phyloP scores from a whole-genome alignment of 2,329 filamentous ascomycete genomes.

The Aspergillus alliaceus region DNA sequence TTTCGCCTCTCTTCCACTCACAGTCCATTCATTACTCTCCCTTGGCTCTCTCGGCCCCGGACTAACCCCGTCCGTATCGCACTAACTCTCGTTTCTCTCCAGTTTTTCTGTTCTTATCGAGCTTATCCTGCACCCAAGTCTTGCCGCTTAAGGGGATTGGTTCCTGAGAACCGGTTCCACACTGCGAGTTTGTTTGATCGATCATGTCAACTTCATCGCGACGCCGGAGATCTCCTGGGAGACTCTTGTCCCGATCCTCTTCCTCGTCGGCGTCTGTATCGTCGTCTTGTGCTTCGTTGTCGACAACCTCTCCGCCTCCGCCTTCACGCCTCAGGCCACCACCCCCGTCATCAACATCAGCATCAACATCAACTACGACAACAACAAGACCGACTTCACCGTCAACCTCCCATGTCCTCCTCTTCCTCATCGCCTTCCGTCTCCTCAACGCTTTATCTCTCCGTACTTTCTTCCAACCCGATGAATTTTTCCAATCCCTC shows the following conservation, averaged over 20 bases:
- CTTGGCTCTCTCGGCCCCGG: too few species aligned
- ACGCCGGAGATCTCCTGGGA: neutral
- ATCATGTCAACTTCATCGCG: constrained; percentile 4
- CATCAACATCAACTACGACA: too few species aligned
- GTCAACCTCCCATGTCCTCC: constrained; percentile 29
- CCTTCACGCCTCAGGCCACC: constrained; percentile 13
- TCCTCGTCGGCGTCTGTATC: neutral
- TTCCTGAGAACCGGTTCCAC: neutral
- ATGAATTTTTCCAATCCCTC: constrained; percentile 94
- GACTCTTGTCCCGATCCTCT: neutral
- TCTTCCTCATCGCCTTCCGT: constrained; percentile 64
- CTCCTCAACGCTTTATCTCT: constrained; percentile 76
- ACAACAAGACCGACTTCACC: too few species aligned
- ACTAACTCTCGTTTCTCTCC: too few species aligned
- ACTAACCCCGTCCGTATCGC: too few species aligned
- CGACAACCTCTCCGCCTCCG: constrained; percentile 4
- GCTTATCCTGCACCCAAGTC: neutral
- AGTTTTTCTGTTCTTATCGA: neutral
- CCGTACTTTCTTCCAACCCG: constrained; percentile 93
- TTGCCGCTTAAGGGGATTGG: neutral
- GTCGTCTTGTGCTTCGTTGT: neutral
- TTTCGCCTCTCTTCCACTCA: neutral
- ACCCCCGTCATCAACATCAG: constrained; percentile 2
- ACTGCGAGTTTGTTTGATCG: too few species aligned
- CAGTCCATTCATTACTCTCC: neutral